These are phyloP conservation scores for Russula virescens DNA, from an alignment of 768 basidiomycete species.

Conservation along the genomic window DNA sequence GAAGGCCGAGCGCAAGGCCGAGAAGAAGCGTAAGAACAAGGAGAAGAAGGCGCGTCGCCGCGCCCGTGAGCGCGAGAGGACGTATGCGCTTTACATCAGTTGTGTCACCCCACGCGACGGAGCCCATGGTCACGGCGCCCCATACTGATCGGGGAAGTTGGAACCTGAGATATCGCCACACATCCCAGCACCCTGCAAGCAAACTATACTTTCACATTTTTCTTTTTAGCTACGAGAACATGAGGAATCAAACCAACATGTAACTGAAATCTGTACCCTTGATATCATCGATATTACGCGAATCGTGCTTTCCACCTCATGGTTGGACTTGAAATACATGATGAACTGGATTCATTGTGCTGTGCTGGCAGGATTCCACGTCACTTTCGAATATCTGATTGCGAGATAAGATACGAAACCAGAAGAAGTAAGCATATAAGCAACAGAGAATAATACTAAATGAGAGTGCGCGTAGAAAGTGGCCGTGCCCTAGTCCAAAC, in stretches of 20 bases:
- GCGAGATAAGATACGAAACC: background rate
- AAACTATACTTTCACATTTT: background rate
- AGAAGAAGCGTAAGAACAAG: constrained; percentile 54
- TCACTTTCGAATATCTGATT: too few species aligned
- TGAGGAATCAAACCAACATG: background rate
- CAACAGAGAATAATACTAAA: constrained; percentile 1
- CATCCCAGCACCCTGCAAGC: background rate
- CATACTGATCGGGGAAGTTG: constrained; percentile 9
- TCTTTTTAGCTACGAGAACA: background rate
- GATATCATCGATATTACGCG: background rate
- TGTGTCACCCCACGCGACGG: constrained; percentile 37
- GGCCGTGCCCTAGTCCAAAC: background rate
- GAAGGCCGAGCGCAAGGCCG: constrained; percentile 47
- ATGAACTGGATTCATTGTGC: background rate
- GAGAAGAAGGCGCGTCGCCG: constrained; percentile 59
- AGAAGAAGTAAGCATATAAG: background rate
- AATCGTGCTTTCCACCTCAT: too few species aligned
- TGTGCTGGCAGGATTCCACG: too few species aligned
- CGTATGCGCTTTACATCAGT: constrained; percentile 57
- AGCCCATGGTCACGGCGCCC: constrained; percentile 16
- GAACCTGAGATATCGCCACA: background rate
- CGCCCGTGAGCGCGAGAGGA: constrained; percentile 54
- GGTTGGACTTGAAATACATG: background rate
- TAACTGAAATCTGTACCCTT: constrained; percentile 7
- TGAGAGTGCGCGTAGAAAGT: background rate